Evolutionary conservation across 208 protist species (phyloP).

Genomic region (Acanthamoeba rhysodes): DNA sequence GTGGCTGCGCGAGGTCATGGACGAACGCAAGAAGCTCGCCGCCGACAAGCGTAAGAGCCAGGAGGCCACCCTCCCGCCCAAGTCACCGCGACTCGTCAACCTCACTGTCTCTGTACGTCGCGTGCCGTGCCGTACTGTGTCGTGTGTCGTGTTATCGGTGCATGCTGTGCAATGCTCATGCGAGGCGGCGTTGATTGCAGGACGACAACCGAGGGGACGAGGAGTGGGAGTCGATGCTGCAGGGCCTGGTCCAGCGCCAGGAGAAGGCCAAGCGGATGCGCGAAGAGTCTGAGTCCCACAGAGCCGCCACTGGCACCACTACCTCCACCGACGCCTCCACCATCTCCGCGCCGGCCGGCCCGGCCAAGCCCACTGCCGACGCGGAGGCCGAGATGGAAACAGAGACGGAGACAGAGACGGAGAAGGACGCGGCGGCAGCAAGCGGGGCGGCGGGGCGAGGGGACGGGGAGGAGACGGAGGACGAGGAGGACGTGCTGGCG

Average conservation of each 20-base stretch:
- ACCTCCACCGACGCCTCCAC: not conserved
- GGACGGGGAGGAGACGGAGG: not conserved
- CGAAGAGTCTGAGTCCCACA: not conserved
- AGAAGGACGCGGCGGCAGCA: not conserved
- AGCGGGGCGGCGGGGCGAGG: too few species aligned
- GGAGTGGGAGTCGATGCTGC: not conserved
- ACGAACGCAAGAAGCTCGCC: conserved; percentile 6
- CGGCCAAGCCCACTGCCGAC: not conserved
- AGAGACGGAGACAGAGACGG: not conserved
- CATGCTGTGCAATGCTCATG: too few species aligned
- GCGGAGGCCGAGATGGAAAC: not conserved
- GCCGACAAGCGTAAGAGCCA: conserved; percentile 2
- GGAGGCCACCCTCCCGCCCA: not conserved
- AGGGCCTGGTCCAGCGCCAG: not conserved
- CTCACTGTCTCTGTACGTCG: not conserved
- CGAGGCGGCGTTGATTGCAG: not conserved
- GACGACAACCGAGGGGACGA: not conserved
- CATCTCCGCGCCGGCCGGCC: not conserved
- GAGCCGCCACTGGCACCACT: not conserved
- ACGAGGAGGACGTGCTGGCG: not conserved
- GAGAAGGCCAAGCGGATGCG: not conserved
- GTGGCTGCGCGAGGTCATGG: not conserved
- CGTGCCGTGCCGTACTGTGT: too few species aligned
- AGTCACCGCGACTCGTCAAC: not conserved
- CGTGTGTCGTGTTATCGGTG: too few species aligned